phyloP scores from a whole-genome alignment of 2,329 filamentous ascomycete species.

The Taxawa tesnikishii region DNA sequence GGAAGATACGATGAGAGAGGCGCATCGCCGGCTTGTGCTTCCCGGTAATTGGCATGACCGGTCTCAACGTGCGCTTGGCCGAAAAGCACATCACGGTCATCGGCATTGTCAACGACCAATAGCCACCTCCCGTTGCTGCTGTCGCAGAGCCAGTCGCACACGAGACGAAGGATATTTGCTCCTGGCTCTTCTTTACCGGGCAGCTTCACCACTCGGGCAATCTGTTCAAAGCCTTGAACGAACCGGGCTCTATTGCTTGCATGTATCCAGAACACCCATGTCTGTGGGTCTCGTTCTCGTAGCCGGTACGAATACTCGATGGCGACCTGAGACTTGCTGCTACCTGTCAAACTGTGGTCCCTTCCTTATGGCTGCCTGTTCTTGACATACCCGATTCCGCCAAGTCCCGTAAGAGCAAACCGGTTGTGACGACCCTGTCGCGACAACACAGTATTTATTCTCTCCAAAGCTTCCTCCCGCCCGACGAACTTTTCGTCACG shows the following conservation, averaged over 20 bases:
- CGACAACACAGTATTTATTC: too few relatives aligned
- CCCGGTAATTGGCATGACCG: too few relatives aligned
- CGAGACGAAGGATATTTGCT: slow-evolving; percentile 11
- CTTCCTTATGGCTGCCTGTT: background rate
- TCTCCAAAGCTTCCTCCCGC: too few relatives aligned
- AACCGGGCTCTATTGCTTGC: slow-evolving; percentile 13
- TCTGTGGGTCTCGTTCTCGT: slow-evolving; percentile 5
- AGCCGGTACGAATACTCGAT: slow-evolving; percentile 11
- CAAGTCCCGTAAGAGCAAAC: slow-evolving; percentile 12
- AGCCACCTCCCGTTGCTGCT: slow-evolving; percentile 10
- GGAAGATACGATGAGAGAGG: too few relatives aligned
- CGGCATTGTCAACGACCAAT: slow-evolving; percentile 14
- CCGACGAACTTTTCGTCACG: too few relatives aligned
- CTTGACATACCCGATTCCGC: slow-evolving; percentile 13
- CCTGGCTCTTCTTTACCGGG: slow-evolving; percentile 6
- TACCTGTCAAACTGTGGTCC: slow-evolving; percentile 6
- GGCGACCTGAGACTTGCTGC: slow-evolving; percentile 16
- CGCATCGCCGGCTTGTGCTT: background rate
- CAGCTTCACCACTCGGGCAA: slow-evolving; percentile 8
- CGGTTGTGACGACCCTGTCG: too few relatives aligned
- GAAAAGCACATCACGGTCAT: slow-evolving; percentile 10
- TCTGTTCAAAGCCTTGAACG: slow-evolving; percentile 9
- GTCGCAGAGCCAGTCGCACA: slow-evolving; percentile 11
- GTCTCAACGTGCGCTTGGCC: too few relatives aligned
- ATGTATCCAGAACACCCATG: slow-evolving; percentile 15